phyloP scores from a whole-genome alignment of 2,329 filamentous ascomycete species.

The Alternaria solani region DNA sequence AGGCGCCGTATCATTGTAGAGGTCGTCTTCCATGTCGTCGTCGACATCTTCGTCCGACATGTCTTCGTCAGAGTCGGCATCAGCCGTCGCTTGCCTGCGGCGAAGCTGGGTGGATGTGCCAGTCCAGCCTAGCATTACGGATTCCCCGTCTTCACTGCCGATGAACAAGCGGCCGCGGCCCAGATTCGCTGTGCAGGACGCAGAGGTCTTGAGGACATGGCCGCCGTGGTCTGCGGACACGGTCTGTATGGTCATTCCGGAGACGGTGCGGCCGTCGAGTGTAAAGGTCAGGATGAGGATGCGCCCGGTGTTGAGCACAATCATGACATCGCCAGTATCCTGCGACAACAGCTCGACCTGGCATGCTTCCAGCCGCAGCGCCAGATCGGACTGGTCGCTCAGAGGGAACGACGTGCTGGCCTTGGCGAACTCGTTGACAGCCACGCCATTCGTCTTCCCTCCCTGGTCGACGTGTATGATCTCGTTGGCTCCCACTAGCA shows the following conservation, averaged over 20 bases:
- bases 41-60: slow-evolving; percentile 61
- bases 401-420: slow-evolving; percentile 84
- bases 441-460: slow-evolving; percentile 90
- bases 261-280: slow-evolving; percentile 90
- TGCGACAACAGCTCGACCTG: slow-evolving; percentile 77
- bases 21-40: slow-evolving; percentile 65
- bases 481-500: slow-evolving; percentile 88
- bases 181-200: slow-evolving; percentile 75
- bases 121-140: slow-evolving; percentile 81
- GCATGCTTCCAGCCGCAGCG: slow-evolving; percentile 82
- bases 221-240: slow-evolving; percentile 71
- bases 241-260: slow-evolving; percentile 77
- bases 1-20: slow-evolving; percentile 68
- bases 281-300: slow-evolving; percentile 81
- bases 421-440: slow-evolving; percentile 88
- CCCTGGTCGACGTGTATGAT: slow-evolving; percentile 95
- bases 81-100: slow-evolving; percentile 70
- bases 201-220: slow-evolving; percentile 65
- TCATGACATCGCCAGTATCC: slow-evolving; percentile 82
- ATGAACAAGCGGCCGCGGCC: slow-evolving; percentile 77
- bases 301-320: slow-evolving; percentile 78
- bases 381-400: slow-evolving; percentile 82
- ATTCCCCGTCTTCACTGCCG: slow-evolving; percentile 85
- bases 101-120: slow-evolving; percentile 63
- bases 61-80: slow-evolving; percentile 61